These are phyloP conservation scores for Babesia divergens DNA, from an alignment of 169 alveolate genomes.

Conservation along the genomic window DNA sequence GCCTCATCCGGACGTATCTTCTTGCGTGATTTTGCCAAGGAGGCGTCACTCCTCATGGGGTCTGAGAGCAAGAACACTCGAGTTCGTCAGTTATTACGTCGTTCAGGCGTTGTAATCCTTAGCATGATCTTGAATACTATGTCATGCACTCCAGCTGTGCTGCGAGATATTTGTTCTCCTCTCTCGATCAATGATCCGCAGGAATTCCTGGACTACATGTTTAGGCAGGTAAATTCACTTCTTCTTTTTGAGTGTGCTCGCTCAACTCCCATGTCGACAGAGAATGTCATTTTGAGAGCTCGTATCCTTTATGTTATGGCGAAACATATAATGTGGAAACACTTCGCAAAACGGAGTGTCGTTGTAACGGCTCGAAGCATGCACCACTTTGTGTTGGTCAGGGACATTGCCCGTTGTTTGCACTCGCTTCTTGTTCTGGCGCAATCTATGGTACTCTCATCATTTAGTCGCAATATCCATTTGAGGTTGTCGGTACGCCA, in stretches of 20 bases:
- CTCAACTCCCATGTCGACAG: neutral
- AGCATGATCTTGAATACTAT: neutral
- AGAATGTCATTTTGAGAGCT: neutral
- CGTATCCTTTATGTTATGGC: constrained; percentile 18
- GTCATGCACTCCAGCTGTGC: neutral
- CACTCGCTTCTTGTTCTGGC: neutral
- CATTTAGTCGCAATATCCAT: neutral
- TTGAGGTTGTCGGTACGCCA: neutral
- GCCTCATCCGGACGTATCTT: neutral
- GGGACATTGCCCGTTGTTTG: neutral
- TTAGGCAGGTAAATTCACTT: constrained; percentile 6
- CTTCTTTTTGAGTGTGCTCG: neutral
- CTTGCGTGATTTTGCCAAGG: neutral
- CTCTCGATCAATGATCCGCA: neutral
- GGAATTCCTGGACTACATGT: neutral
- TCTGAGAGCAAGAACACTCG: neutral
- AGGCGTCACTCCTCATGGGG: neutral
- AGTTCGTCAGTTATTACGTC: neutral
- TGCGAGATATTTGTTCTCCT: neutral
- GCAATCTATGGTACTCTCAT: neutral
- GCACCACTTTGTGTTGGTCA: neutral
- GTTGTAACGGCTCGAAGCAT: neutral
- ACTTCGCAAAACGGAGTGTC: neutral
- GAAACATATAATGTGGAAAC: neutral
- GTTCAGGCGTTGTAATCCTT: neutral